Evolutionary conservation across 75 land plant species (phyloP), one percentile per base, ranked within the genome.

Genomic region (Larix kaempferi): DNA sequence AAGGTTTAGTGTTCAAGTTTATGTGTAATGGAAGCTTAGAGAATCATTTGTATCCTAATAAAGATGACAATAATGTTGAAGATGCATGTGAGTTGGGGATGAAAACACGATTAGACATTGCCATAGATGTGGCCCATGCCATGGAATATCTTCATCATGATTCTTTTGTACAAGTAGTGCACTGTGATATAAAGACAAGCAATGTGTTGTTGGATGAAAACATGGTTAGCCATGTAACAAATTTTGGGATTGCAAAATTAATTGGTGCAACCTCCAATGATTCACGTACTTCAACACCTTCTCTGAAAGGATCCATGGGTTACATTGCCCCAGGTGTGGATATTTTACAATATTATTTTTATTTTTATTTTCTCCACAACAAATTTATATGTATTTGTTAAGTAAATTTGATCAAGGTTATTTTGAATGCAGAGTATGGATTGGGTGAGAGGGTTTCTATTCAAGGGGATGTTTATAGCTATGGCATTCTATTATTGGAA

Each of bases 261-360:
- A 59, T 77, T 27, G 78, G 54, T 23, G 57, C 78, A 41, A 71
- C 29, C 33, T 62, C 3, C 35, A 11, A 11, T 12, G 65, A 27
- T 27, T 26, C 35, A 25, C 3, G 27, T 8, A 12, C 3, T 35
- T 54, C 61, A 27, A 41, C 72, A 12, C 17, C 23, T 5, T 0
- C 65, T n/a, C 1, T 55, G 49, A 62, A 37, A 49, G 72, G 72
- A 19, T 49, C 78, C 4, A 26, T 76, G 15, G 85, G 85, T 0
- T 83, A 83, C 65, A 80, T 83, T n/a, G 82, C 85, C 0, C 85
- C 81, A 2, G 85, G 85, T 83, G 76, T 14, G 73, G 2, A 23
- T 62, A 6, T 44, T 6, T 44, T 6, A 7, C 0, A 44, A 44
- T 10, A 44, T 62, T 62, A 2, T 62, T 11, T 25, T 62, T 2